phyloP scores from a whole-genome alignment of 805 yeast genomes.

The Ogataea neopini region DNA sequence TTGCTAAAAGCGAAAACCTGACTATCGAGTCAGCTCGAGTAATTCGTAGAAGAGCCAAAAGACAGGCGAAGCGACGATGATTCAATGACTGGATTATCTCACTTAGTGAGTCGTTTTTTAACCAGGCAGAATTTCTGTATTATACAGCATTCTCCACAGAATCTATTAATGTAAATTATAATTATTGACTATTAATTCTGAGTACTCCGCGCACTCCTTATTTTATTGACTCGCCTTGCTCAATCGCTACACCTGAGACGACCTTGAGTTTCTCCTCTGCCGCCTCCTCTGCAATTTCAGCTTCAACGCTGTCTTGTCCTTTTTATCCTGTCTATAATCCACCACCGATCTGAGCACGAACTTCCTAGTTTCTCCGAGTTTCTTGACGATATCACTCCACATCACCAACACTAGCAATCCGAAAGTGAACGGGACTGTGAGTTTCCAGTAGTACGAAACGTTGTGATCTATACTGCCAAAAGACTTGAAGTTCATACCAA shows the following conservation, averaged over 20 bases:
- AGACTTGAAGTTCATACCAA: constrained; percentile 53
- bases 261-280: background rate
- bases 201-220: too few relatives aligned
- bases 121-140: too few relatives aligned
- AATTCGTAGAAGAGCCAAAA: too few relatives aligned
- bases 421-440: constrained; percentile 44
- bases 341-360: constrained; percentile 10
- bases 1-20: too few relatives aligned
- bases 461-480: constrained; percentile 42
- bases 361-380: constrained; percentile 7
- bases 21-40: too few relatives aligned
- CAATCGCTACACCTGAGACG: background rate
- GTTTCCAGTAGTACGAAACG: constrained; percentile 48
- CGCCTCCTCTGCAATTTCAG: background rate
- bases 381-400: constrained; percentile 27
- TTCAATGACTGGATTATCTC: too few relatives aligned
- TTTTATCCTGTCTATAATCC: constrained; percentile 8
- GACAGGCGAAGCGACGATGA: too few relatives aligned
- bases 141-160: too few relatives aligned
- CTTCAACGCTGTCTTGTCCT: background rate
- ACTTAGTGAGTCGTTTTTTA: too few relatives aligned
- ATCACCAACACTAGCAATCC: constrained; percentile 39
- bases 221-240: too few relatives aligned
- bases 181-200: too few relatives aligned
- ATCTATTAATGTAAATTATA: too few relatives aligned